These are phyloP conservation scores for Jamesozyma lodderae DNA, from an alignment of 805 yeast species.

Conservation along the genomic window DNA sequence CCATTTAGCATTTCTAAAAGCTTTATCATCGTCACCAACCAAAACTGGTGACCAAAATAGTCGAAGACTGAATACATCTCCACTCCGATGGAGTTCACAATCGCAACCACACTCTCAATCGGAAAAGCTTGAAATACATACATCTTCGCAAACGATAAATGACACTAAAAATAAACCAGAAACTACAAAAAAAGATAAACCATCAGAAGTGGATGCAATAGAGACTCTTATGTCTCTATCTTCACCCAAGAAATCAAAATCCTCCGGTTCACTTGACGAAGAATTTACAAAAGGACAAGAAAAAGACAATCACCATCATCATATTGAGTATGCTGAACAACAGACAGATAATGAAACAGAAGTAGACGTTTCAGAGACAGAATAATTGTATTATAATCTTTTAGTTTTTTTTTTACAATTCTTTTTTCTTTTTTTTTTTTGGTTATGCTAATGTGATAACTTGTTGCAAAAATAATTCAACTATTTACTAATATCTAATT, in stretches of 20 bases:
- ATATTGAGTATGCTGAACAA: constrained; percentile 1
- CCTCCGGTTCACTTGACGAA: constrained; percentile 6
- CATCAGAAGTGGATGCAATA: constrained; percentile 34
- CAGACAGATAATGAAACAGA: constrained; percentile 24
- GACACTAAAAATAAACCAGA: background rate
- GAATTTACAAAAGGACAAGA: background rate
- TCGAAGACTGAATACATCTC: constrained; percentile 2
- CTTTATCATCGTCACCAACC: constrained; percentile 24
- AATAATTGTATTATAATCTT: too few relatives aligned
- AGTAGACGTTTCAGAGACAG: too few relatives aligned
- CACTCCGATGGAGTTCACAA: constrained; percentile 1
- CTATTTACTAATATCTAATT: too few relatives aligned
- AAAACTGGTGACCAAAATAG: background rate
- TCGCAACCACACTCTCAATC: background rate
- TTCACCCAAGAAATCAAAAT: constrained; percentile 26
- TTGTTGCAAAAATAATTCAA: too few relatives aligned
- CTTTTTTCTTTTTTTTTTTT: too few relatives aligned
- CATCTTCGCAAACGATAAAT: background rate
- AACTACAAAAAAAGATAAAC: constrained; percentile 8
- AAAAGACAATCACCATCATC: background rate
- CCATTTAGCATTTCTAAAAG: constrained; percentile 33
- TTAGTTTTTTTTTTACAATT: too few relatives aligned
- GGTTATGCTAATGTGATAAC: too few relatives aligned
- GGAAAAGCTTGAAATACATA: background rate
- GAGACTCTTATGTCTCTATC: constrained; percentile 36